Evolutionary conservation across 208 protist genomes (phyloP).

Genomic region (Vickermania ingenoplastis): DNA sequence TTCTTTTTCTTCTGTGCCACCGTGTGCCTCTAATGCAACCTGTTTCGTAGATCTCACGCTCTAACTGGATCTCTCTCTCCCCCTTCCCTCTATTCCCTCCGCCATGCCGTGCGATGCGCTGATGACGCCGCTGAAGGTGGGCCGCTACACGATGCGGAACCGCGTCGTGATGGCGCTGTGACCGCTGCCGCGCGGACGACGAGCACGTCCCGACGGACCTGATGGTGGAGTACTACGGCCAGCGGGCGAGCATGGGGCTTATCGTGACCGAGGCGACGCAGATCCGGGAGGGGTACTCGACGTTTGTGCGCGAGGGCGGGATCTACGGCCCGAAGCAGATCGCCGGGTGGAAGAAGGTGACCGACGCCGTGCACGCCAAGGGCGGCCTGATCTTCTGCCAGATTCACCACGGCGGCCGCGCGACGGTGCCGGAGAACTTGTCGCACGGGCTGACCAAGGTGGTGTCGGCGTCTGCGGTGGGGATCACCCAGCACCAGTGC

Average conservation of each 20-base stretch:
- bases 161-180: slow-evolving; percentile 56
- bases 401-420: slow-evolving; percentile 49
- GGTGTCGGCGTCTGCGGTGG: slow-evolving; percentile 13
- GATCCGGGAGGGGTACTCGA: slow-evolving; percentile 38
- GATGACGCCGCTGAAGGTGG: slow-evolving; percentile 33
- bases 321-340: slow-evolving; percentile 54
- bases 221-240: slow-evolving; percentile 55
- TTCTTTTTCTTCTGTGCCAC: no score
- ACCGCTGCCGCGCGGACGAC: slow-evolving; percentile 34
- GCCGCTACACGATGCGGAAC: slow-evolving; percentile 25
- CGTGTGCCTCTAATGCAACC: no score
- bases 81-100: background rate
- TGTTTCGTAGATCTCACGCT: no score
- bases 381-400: slow-evolving; percentile 55
- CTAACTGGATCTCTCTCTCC: background rate
- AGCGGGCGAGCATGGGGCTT: slow-evolving; percentile 54
- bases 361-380: slow-evolving; percentile 62
- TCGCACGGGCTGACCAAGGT: slow-evolving; percentile 12
- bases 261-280: slow-evolving; percentile 61
- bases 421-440: slow-evolving; percentile 25
- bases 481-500: slow-evolving; percentile 20
- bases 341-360: slow-evolving; percentile 54
- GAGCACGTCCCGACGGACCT: slow-evolving; percentile 26
- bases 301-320: slow-evolving; percentile 28
- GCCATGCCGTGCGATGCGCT: slow-evolving; percentile 11